Conservation (phyloP, 169 alveolate species). For the Pseudocohnilembus persalinus region DNA sequence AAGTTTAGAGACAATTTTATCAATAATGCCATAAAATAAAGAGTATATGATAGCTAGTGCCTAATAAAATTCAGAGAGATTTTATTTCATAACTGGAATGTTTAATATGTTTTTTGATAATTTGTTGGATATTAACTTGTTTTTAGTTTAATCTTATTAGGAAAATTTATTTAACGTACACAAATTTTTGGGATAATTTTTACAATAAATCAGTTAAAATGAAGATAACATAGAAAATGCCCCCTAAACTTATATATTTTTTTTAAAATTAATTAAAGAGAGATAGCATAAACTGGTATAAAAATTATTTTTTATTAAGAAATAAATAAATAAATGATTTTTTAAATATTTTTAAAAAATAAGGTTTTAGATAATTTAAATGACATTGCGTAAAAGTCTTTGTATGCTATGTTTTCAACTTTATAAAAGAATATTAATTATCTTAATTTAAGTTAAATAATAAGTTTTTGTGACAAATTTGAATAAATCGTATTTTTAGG, state of each 20-base stretch:
- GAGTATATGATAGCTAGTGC: neutral
- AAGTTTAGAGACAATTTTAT: neutral
- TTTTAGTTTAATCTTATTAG: neutral
- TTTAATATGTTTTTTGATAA: neutral
- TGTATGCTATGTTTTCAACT: too few relatives aligned
- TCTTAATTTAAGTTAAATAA: conserved; percentile 1
- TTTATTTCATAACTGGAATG: neutral
- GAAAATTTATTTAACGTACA: too few relatives aligned
- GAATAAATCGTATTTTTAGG: conserved; percentile 25
- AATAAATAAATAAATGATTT: too few relatives aligned
- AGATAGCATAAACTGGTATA: too few relatives aligned
- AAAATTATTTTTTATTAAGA: too few relatives aligned
- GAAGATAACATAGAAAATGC: too few relatives aligned
- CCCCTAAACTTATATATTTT: too few relatives aligned
- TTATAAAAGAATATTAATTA: conserved; percentile 5
- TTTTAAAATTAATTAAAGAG: too few relatives aligned
- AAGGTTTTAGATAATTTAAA: neutral
- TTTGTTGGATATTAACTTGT: neutral
- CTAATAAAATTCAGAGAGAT: neutral
- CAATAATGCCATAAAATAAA: neutral
- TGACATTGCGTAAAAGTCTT: neutral
- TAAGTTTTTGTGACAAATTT: conserved; percentile 24
- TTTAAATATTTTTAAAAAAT: too few relatives aligned
- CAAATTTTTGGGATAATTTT: too few relatives aligned
- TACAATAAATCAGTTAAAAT: too few relatives aligned